Evolutionary conservation across 1,284 basidiomycete genomes (phyloP).

Genomic region (Naganishia sp.): DNA sequence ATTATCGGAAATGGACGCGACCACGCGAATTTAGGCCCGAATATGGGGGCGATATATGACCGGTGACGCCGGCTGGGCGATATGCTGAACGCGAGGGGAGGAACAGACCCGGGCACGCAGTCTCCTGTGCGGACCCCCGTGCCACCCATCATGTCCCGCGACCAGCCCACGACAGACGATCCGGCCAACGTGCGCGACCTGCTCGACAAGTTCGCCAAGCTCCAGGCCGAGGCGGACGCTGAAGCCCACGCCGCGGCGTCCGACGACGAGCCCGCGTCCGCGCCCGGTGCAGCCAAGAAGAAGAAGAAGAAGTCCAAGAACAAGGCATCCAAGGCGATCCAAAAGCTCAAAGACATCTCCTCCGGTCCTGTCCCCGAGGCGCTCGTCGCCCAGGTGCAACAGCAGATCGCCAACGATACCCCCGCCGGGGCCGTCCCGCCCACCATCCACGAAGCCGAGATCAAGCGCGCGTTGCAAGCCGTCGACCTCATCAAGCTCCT

Average conservation of each 20-base stretch:
- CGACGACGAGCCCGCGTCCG: constrained; percentile 34
- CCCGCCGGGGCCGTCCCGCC: constrained; percentile 34
- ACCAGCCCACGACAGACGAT: constrained; percentile 23
- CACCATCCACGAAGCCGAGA: constrained; percentile 46
- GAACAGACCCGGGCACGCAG: no score
- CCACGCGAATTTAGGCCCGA: no score
- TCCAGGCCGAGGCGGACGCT: constrained; percentile 31
- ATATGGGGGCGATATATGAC: no score
- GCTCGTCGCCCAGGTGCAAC: constrained; percentile 47
- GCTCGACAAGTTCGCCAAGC: constrained; percentile 41
- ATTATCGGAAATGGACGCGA: no score
- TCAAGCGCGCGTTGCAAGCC: constrained; percentile 52
- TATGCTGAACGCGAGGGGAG: no score
- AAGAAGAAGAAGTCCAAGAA: constrained; percentile 52
- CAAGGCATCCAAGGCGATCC: constrained; percentile 51
- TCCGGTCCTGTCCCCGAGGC: constrained; percentile 45
- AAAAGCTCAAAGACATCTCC: constrained; percentile 46
- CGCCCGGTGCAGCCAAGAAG: constrained; percentile 19
- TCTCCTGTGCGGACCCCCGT: background rate
- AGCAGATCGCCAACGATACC: constrained; percentile 43
- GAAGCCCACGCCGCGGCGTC: constrained; percentile 49
- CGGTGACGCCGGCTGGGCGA: background rate
- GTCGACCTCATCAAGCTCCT: constrained; percentile 55
- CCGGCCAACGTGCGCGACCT: constrained; percentile 36
- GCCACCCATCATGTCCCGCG: constrained; percentile 24